phyloP scores from a whole-genome alignment of 257 asterid genomes.

The Craterostigma plantagineum region DNA sequence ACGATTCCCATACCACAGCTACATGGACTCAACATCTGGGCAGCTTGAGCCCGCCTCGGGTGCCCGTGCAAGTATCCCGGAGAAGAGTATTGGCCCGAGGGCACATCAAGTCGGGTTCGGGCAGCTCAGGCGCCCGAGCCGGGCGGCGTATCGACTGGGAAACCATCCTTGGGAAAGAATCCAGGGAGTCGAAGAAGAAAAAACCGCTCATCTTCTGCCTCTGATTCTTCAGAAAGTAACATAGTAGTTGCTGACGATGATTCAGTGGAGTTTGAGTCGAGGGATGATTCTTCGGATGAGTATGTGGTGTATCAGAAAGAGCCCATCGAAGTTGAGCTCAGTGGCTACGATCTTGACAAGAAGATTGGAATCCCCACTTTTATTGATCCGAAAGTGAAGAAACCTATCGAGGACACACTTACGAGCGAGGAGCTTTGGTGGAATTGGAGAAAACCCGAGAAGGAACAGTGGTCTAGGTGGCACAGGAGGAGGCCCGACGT shows the following conservation, averaged over 20 bases:
- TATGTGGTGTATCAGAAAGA: slow-evolving; percentile 57
- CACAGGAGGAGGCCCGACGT: slow-evolving; percentile 89
- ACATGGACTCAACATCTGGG: slow-evolving; percentile 87
- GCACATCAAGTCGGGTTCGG: slow-evolving; percentile 61
- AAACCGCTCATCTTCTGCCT: slow-evolving; percentile 30
- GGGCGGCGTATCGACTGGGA: slow-evolving; percentile 45
- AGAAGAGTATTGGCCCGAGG: slow-evolving; percentile 88
- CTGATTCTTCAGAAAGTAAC: slow-evolving; percentile 22
- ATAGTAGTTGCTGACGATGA: slow-evolving; percentile 19
- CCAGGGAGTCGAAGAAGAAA: slow-evolving; percentile 86
- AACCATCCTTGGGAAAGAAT: slow-evolving; percentile 64
- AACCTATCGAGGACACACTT: slow-evolving; percentile 41
- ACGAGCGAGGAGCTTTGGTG: slow-evolving; percentile 93
- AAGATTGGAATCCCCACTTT: slow-evolving; percentile 64
- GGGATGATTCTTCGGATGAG: slow-evolving; percentile 34
- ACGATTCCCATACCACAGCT: slow-evolving; percentile 58
- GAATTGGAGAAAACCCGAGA: slow-evolving; percentile 92
- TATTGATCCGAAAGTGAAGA: slow-evolving; percentile 58
- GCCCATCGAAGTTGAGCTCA: slow-evolving; percentile 33
- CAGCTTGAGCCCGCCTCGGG: slow-evolving; percentile 94
- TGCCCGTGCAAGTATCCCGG: slow-evolving; percentile 85
- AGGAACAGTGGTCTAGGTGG: slow-evolving; percentile 96
- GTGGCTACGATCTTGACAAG: slow-evolving; percentile 63
- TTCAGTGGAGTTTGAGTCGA: slow-evolving; percentile 22
- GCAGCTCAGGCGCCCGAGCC: slow-evolving; percentile 94